Percentiles rank a stretch among this genome's conserved stretches.
Conservation (phyloP, 108 stramenopile genomes). For the Discostella stelligeroides region DNA sequence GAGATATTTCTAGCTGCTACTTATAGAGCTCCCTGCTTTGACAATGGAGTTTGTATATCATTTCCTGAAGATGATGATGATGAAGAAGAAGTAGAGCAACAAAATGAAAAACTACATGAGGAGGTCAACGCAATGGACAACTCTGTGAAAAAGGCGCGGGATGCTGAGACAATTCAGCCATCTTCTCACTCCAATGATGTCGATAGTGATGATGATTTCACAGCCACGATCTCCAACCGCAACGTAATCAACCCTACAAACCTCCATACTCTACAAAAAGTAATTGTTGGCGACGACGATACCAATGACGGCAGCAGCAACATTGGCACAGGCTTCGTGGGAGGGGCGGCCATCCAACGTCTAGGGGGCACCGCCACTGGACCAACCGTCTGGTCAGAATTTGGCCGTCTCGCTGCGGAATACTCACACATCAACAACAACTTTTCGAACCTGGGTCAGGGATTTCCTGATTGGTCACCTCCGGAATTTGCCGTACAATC, state of each 20-base stretch:
- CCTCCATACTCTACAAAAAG: neutral
- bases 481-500: conserved; percentile 80
- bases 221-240: neutral
- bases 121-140: too few relatives aligned
- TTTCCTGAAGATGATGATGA: conserved; percentile 16
- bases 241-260: neutral
- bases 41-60: conserved; percentile 39
- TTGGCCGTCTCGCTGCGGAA: conserved; percentile 74
- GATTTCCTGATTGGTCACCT: conserved; percentile 86
- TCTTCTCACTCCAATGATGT: too few relatives aligned
- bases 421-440: conserved; percentile 12
- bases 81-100: neutral
- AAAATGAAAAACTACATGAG: too few relatives aligned
- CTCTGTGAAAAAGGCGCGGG: too few relatives aligned
- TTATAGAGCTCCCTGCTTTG: conserved; percentile 50
- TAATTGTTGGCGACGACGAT: neutral
- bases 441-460: conserved; percentile 85
- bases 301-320: neutral
- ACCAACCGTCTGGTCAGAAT: conserved; percentile 90
- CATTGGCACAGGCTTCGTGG: conserved; percentile 3
- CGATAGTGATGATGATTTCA: conserved; percentile 8
- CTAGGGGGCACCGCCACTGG: conserved; percentile 57
- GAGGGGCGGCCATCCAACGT: conserved; percentile 67
- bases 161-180: neutral
- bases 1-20: conserved; percentile 5